A percentile compares a stretch with the other conserved stretches of the same genome.
phyloP scores from a whole-genome alignment of 352 stramenopile species.

The Blastocystis sp. region DNA sequence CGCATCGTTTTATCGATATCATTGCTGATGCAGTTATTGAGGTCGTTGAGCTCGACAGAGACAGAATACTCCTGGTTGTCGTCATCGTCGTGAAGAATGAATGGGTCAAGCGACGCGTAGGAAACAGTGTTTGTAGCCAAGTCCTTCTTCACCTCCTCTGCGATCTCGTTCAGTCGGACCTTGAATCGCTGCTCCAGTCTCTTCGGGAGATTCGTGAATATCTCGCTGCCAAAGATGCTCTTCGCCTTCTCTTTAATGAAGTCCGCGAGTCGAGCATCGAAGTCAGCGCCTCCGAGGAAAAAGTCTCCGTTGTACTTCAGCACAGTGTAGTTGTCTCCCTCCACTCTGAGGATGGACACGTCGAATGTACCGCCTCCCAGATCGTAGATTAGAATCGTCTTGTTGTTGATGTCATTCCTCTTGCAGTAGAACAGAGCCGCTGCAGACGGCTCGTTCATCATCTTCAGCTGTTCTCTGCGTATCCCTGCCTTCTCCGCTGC shows the following conservation, averaged over 20 bases:
- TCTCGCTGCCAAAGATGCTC: background rate
- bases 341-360: slow-evolving; percentile 65
- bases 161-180: background rate
- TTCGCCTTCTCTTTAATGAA: background rate
- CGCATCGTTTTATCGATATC: background rate
- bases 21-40: background rate
- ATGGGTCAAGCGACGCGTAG: background rate
- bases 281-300: slow-evolving; percentile 79
- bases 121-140: background rate
- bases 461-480: background rate
- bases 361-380: slow-evolving; percentile 74
- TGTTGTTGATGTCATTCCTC: background rate
- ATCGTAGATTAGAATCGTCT: slow-evolving; percentile 69
- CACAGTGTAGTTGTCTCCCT: slow-evolving; percentile 66
- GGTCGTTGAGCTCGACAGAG: background rate
- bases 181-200: background rate
- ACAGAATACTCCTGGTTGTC: background rate
- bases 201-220: background rate
- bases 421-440: slow-evolving; percentile 13
- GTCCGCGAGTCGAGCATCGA: slow-evolving; percentile 65
- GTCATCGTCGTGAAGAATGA: background rate
- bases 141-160: background rate
- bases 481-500: slow-evolving; percentile 11
- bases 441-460: slow-evolving; percentile 50
- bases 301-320: slow-evolving; percentile 76